Evolutionary conservation across 805 yeast species (phyloP).

Genomic region (Sungouiozyma ichnusensis): DNA sequence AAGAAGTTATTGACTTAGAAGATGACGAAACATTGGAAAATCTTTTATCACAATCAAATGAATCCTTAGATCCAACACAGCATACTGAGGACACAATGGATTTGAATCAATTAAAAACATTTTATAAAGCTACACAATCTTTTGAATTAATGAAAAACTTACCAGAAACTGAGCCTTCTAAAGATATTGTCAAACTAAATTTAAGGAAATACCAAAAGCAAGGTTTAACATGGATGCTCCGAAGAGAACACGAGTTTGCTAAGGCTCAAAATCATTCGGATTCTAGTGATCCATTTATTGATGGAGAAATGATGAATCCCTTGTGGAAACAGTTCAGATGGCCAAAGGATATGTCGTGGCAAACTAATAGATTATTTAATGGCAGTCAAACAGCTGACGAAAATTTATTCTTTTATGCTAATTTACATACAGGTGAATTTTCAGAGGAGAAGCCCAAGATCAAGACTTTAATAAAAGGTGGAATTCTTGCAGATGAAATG

Average conservation of each 20-base stretch:
- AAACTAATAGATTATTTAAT: conserved; percentile 15
- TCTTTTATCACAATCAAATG: conserved; percentile 7
- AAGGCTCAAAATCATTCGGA: conserved; percentile 14
- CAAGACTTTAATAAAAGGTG: conserved; percentile 57
- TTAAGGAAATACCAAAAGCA: conserved; percentile 73
- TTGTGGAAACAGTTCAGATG: conserved; percentile 72
- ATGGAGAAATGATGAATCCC: conserved; percentile 61
- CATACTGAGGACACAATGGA: conserved; percentile 36
- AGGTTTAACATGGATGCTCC: conserved; percentile 85
- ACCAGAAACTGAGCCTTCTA: conserved; percentile 50
- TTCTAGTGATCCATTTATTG: conserved; percentile 24
- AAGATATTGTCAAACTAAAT: conserved; percentile 41
- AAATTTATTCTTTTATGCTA: conserved; percentile 50
- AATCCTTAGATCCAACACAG: conserved; percentile 9
- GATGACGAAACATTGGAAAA: conserved; percentile 24
- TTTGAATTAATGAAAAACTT: conserved; percentile 43
- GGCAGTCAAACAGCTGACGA: not conserved
- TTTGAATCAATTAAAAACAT: conserved; percentile 62
- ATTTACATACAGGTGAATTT: conserved; percentile 70
- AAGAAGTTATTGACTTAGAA: conserved; percentile 28
- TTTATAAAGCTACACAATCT: conserved; percentile 64
- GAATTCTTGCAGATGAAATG: conserved; percentile 93
- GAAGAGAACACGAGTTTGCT: conserved; percentile 54
- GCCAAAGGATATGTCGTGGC: conserved; percentile 47
- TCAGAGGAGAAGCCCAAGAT: conserved; percentile 57